Conservation (phyloP, 192 early-diverging fungal species). For the Jimgerdemannia flammicorona region DNA sequence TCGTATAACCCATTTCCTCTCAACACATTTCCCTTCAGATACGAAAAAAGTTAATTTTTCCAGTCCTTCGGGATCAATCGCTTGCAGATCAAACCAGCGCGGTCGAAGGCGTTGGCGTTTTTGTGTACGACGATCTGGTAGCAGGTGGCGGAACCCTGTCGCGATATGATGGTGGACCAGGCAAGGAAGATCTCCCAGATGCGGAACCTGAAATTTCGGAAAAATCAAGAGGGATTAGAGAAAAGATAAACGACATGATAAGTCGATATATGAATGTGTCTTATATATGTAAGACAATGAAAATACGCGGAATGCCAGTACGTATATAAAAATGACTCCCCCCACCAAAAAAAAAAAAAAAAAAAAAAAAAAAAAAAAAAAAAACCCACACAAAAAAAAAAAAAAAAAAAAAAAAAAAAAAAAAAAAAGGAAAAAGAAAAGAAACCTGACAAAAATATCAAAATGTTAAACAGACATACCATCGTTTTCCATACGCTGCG, state of each 20-base stretch:
- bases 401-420: constrained; percentile 6
- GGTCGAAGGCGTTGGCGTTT: constrained; percentile 95
- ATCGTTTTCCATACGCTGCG: constrained; percentile 83
- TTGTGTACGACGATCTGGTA: constrained; percentile 97
- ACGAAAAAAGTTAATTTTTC: not conserved
- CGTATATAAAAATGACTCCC: not conserved
- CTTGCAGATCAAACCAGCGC: constrained; percentile 58
- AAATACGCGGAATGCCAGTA: too few relatives aligned
- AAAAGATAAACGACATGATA: not conserved
- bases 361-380: not conserved
- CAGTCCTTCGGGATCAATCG: constrained; percentile 30
- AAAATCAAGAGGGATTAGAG: not conserved
- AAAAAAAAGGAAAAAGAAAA: not conserved
- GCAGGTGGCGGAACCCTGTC: constrained; percentile 95
- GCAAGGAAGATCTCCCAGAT: constrained; percentile 99
- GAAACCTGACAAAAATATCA: not conserved
- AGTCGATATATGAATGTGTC: not conserved
- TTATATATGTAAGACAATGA: too few relatives aligned
- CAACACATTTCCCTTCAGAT: too few relatives aligned
- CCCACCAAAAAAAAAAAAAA: not conserved
- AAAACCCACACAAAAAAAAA: not conserved
- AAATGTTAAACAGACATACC: constrained; percentile 41
- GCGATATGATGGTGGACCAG: constrained; percentile 92
- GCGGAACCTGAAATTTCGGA: constrained; percentile 40
- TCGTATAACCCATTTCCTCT: too few relatives aligned